Conservation (phyloP, 352 stramenopile species). For the Pythium plurisporium region DNA sequence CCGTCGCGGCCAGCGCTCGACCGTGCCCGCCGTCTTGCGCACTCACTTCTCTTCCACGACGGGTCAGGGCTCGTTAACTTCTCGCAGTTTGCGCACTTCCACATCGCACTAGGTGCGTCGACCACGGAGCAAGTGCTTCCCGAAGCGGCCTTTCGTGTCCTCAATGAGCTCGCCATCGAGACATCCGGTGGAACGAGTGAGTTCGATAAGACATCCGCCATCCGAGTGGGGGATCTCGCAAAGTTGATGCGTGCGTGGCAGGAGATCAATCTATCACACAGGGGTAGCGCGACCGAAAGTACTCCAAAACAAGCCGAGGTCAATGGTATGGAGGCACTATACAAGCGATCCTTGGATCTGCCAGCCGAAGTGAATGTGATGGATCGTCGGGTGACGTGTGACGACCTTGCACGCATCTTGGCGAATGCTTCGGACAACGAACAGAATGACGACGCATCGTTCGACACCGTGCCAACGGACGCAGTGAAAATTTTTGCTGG, state of each 20-base stretch:
- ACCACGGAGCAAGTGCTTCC: conserved; percentile 72
- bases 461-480: conserved; percentile 12
- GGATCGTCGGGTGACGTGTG: conserved; percentile 57
- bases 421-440: conserved; percentile 23
- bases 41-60: conserved; percentile 71
- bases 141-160: conserved; percentile 70
- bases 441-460: conserved; percentile 11
- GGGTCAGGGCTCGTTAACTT: conserved; percentile 78
- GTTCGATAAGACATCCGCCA: conserved; percentile 25
- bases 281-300: no score
- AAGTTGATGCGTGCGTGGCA: conserved; percentile 41
- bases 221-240: conserved; percentile 49
- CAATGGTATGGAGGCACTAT: conserved; percentile 2
- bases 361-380: conserved; percentile 26
- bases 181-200: not conserved
- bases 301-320: not conserved
- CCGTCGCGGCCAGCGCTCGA: conserved; percentile 29
- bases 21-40: conserved; percentile 53
- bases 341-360: conserved; percentile 38
- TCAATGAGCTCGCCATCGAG: conserved; percentile 42
- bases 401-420: conserved; percentile 64
- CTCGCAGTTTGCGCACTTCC: conserved; percentile 86
- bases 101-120: conserved; percentile 68
- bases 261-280: conserved; percentile 1
- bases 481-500: conserved; percentile 45